Evolutionary conservation across 495 filamentous ascomycete genomes (phyloP), one percentile per base, ranked within the genome.

Genomic region (Daldinia grandis): DNA sequence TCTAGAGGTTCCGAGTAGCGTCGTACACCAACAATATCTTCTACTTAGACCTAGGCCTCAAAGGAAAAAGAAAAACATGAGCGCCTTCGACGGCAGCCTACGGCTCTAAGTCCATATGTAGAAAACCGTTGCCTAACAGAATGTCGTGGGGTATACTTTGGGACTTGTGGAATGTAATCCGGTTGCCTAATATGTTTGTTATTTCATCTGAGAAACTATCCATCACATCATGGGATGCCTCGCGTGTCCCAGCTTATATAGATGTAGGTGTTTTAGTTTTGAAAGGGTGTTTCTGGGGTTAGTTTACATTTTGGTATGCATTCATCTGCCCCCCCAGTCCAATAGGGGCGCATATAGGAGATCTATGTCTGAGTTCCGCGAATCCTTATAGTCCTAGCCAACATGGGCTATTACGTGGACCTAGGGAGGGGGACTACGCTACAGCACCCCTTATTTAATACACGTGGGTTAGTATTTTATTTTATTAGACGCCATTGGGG

Each of bases 371-470:
- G 60, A 28, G 8, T 58, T 66, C 7, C n/a, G 42, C 37, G 27
- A 21, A n/a, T 14, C 5, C 8, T 27, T n/a, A 14, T 65, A 74
- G 10, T 71, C 60, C 1, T 19, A 1, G 5, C 55, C 68, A 0
- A 61, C 68, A 8, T 65, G 33, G 0, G 21, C 0, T 2, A 64
- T 71, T 8, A 74, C 51, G 21, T 74, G 60, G 8, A 74, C 60
- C 72, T 68, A 74, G 12, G 72, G 72, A 4, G 12, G 72, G 72
- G 2, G 68, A 74, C 59, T 60, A 74, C n/a, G 63, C 4, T 10
- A 74, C 66, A 5, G 56, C 72, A n/a, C 55, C 61, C 4, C 60
- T 10, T 35, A 10, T 35, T 35, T 35, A 2, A 10, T 35, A 35
- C 14, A 9, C 31, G 10, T 35, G 10, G 31, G 10, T 35, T 35